These are phyloP conservation scores for Echium plantagineum DNA, from an alignment of 257 asterid genomes.

Conservation along the genomic window DNA sequence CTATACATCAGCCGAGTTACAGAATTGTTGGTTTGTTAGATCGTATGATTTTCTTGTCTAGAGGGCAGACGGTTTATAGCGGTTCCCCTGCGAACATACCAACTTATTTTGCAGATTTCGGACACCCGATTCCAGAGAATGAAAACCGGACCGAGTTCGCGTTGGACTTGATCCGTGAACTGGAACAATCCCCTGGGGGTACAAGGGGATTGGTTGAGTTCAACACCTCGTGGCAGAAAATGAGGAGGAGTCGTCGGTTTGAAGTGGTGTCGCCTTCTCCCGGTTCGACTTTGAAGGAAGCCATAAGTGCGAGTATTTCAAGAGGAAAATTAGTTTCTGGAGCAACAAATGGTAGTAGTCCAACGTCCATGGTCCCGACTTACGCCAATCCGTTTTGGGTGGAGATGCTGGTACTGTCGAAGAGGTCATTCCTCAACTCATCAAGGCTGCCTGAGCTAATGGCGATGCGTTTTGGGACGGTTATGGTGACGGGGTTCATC, in stretches of 20 bases:
- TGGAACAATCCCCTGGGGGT: slow-evolving; percentile 28
- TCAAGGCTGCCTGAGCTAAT: slow-evolving; percentile 31
- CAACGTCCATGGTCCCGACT: slow-evolving; percentile 19
- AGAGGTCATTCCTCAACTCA: slow-evolving; percentile 27
- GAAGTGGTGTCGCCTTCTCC: not conserved
- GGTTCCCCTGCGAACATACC: slow-evolving; percentile 53
- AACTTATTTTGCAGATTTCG: slow-evolving; percentile 48
- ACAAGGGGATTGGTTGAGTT: slow-evolving; percentile 27
- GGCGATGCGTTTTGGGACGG: slow-evolving; percentile 27
- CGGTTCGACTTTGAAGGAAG: slow-evolving; percentile 19
- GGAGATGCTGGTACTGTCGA: slow-evolving; percentile 24
- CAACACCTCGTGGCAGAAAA: slow-evolving; percentile 16
- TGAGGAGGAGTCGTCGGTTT: not conserved
- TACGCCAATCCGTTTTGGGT: slow-evolving; percentile 33
- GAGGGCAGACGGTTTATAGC: slow-evolving; percentile 69
- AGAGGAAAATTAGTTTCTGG: slow-evolving; percentile 34
- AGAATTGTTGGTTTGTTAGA: slow-evolving; percentile 56
- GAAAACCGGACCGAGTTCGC: slow-evolving; percentile 69
- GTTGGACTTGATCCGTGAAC: slow-evolving; percentile 57
- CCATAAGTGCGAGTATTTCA: slow-evolving; percentile 30
- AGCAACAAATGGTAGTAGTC: slow-evolving; percentile 12
- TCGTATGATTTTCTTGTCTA: slow-evolving; percentile 52
- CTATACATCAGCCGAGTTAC: slow-evolving; percentile 76
- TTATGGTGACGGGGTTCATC: slow-evolving; percentile 27
- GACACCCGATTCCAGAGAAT: slow-evolving; percentile 61